Evolutionary conservation across 345 rosid genomes (phyloP).

Genomic region (Atalantia buxifolia): DNA sequence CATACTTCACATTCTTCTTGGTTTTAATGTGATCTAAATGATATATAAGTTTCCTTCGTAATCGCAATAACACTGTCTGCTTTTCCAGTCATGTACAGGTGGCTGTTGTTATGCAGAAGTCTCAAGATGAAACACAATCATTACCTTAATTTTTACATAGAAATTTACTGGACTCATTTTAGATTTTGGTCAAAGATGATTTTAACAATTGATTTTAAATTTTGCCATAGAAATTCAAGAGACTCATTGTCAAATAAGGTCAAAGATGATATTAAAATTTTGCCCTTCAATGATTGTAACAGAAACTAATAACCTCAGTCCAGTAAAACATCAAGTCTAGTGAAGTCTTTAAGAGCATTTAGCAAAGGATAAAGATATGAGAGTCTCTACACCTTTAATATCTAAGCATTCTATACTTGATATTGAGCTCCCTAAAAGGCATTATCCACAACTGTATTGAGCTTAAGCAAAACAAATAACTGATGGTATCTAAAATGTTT

Average conservation of each 20-base stretch:
- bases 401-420: neutral
- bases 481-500: neutral
- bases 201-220: neutral
- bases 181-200: neutral
- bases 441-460: neutral
- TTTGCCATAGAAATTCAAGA: too few relatives aligned
- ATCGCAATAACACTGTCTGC: neutral
- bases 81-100: neutral
- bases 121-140: neutral
- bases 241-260: too few relatives aligned
- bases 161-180: neutral
- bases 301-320: neutral
- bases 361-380: neutral
- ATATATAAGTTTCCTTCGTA: neutral
- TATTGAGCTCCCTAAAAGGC: neutral
- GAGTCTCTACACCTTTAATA: neutral
- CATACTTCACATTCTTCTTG: neutral
- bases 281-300: neutral
- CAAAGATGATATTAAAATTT: too few relatives aligned
- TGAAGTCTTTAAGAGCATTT: neutral
- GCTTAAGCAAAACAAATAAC: neutral
- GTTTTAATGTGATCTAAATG: neutral
- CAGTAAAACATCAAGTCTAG: neutral
- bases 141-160: neutral
- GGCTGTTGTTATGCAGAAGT: neutral